Conservation (phyloP, 352 stramenopile genomes). For the Pythium grandisporangium region DNA sequence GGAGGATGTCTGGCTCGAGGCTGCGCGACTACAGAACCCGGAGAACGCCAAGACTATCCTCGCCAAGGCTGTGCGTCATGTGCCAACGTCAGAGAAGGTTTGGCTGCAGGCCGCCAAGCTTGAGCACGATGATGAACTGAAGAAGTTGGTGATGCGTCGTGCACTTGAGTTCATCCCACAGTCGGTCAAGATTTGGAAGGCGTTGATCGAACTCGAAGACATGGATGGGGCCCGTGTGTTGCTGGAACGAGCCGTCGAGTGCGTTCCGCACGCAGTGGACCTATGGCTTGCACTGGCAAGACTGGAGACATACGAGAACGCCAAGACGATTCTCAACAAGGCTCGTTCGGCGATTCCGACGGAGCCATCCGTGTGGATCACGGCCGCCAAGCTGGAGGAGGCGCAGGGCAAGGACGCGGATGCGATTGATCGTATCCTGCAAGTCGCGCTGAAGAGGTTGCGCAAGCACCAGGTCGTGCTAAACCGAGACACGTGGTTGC, state of each 20-base stretch:
- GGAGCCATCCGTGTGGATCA: slow-evolving; percentile 98
- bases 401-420: slow-evolving; percentile 87
- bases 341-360: slow-evolving; percentile 91
- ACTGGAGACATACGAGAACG: slow-evolving; percentile 98
- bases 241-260: slow-evolving; percentile 96
- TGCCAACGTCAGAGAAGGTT: slow-evolving; percentile 93
- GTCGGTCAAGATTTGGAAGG: slow-evolving; percentile 98
- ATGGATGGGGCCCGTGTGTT: slow-evolving; percentile 94
- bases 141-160: slow-evolving; percentile 86
- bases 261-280: slow-evolving; percentile 95
- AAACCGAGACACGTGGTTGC: slow-evolving; percentile 94
- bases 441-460: slow-evolving; percentile 84
- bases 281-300: slow-evolving; percentile 97
- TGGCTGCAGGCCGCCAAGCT: slow-evolving; percentile 95
- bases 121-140: slow-evolving; percentile 82
- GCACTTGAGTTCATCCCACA: slow-evolving; percentile 95
- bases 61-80: slow-evolving; percentile 89
- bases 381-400: slow-evolving; percentile 98
- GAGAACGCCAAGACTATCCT: slow-evolving; percentile 97
- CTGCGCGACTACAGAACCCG: slow-evolving; percentile 90
- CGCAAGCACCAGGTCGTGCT: slow-evolving; percentile 87
- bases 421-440: slow-evolving; percentile 79
- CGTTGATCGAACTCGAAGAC: slow-evolving; percentile 97
- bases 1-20: slow-evolving; percentile 99
- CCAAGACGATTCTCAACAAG: slow-evolving; percentile 96